Percentiles rank a stretch among this genome's conserved stretches.
These are phyloP conservation scores for Noccaea bulbosa DNA, from an alignment of 345 rosid genomes.

Conservation along the genomic window DNA sequence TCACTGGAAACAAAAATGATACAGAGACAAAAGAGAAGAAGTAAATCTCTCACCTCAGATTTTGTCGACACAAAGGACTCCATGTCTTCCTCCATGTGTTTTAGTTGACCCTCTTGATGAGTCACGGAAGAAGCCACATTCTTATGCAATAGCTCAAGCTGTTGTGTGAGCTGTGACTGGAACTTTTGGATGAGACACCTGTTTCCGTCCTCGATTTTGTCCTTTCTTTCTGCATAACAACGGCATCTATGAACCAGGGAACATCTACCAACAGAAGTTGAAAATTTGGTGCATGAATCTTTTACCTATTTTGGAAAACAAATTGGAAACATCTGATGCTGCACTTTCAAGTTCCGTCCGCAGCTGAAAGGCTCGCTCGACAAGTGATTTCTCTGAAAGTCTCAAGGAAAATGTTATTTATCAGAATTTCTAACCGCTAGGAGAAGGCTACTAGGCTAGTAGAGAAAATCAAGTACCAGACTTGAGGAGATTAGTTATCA, in stretches of 20 bases:
- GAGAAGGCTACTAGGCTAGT: not conserved
- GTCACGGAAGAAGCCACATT: conserved; percentile 83
- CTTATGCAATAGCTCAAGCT: conserved; percentile 86
- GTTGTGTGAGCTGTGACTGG: conserved; percentile 82
- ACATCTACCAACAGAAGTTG: conserved; percentile 10
- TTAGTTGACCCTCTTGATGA: conserved; percentile 88
- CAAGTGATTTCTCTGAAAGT: conserved; percentile 74
- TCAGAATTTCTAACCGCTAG: not conserved
- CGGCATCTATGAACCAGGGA: conserved; percentile 19
- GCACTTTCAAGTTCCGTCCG: conserved; percentile 85
- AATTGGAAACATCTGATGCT: conserved; percentile 80
- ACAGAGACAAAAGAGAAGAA: not conserved
- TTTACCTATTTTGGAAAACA: conserved; percentile 87
- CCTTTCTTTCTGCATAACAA: conserved; percentile 78
- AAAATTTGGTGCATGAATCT: conserved; percentile 23
- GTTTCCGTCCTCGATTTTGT: conserved; percentile 91
- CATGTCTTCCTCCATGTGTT: conserved; percentile 95
- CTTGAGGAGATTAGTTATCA: conserved; percentile 83
- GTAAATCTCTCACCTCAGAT: conserved; percentile 57
- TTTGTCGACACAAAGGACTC: conserved; percentile 86
- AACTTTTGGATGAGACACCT: conserved; percentile 70
- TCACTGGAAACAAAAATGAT: conserved; percentile 3
- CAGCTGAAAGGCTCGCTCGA: conserved; percentile 85
- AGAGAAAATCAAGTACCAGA: conserved; percentile 58
- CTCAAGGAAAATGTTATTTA: conserved; percentile 10